phyloP scores from a whole-genome alignment of 352 stramenopile genomes.

The Globisporangium recalcitrans region DNA sequence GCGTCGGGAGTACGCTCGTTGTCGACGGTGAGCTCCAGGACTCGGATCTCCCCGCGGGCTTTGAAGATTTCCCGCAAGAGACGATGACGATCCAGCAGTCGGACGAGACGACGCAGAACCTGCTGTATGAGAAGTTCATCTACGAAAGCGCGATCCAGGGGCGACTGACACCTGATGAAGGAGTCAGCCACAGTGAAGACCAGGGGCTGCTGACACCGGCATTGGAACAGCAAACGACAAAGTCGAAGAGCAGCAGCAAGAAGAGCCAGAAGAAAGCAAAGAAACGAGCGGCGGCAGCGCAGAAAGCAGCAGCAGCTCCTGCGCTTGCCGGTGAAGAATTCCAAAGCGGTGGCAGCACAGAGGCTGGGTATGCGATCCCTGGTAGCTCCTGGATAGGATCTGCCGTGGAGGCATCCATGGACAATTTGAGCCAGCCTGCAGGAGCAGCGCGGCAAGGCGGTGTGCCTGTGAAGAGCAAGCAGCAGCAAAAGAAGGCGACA shows the following conservation, averaged over 20 bases:
- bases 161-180: conserved; percentile 21
- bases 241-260: conserved; percentile 16
- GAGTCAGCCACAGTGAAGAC: background rate
- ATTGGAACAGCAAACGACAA: background rate
- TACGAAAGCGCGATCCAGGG: conserved; percentile 64
- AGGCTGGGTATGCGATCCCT: background rate
- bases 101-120: conserved; percentile 33
- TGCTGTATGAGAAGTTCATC: conserved; percentile 86
- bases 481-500: conserved; percentile 6
- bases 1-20: conserved; percentile 70
- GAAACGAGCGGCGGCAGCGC: conserved; percentile 10
- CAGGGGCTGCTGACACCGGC: background rate
- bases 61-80: conserved; percentile 53
- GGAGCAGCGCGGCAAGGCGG: background rate
- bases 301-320: background rate
- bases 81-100: conserved; percentile 51
- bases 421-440: background rate
- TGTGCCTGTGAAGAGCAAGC: background rate
- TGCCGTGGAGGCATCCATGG: background rate
- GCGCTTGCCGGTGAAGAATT: background rate
- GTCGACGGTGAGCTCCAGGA: conserved; percentile 78
- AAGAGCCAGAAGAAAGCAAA: conserved; percentile 34
- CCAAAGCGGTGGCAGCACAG: background rate
- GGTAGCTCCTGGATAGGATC: background rate
- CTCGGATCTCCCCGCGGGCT: conserved; percentile 56